These are phyloP conservation scores for Apiotrichum laibachii DNA, from an alignment of 1,284 basidiomycete genomes.

Conservation along the genomic window DNA sequence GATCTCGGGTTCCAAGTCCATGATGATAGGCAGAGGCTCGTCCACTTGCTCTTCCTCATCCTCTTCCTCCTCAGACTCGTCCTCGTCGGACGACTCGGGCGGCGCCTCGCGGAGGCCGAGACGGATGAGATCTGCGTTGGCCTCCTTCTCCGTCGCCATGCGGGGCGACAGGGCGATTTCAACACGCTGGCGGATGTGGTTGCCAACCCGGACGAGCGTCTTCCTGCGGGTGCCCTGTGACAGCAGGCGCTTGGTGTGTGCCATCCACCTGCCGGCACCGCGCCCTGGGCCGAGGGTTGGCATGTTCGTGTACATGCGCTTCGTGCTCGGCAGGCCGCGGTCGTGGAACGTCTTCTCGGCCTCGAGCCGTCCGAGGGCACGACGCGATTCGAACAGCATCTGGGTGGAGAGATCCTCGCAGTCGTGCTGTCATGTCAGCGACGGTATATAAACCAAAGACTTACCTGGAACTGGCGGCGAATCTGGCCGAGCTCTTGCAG, in stretches of 20 bases:
- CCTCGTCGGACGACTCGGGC: constrained; percentile 9
- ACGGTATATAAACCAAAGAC: constrained; percentile 2
- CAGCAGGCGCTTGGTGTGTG: constrained; percentile 21
- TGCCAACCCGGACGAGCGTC: constrained; percentile 18
- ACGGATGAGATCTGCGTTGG: constrained; percentile 23
- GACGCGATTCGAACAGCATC: constrained; percentile 26
- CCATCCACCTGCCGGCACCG: constrained; percentile 35
- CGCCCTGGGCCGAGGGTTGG: constrained; percentile 30
- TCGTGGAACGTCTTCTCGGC: constrained; percentile 30
- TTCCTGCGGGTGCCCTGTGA: constrained; percentile 25
- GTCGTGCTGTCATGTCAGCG: constrained; percentile 21
- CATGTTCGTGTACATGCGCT: constrained; percentile 27
- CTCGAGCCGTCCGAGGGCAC: constrained; percentile 22
- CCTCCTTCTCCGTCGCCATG: constrained; percentile 12
- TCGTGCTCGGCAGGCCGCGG: constrained; percentile 16
- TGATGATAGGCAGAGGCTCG: background rate
- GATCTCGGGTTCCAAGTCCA: background rate
- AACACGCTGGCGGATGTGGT: constrained; percentile 20
- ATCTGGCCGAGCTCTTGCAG: constrained; percentile 15
- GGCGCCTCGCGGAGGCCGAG: constrained; percentile 21
- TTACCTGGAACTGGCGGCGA: constrained; percentile 24
- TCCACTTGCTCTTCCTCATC: background rate
- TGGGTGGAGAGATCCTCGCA: constrained; percentile 23
- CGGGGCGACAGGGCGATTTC: constrained; percentile 16
- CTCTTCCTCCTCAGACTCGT: constrained; percentile 3